Evolutionary conservation across 2,329 filamentous ascomycete genomes (phyloP).

Genomic region (Cytospora chrysosperma): DNA sequence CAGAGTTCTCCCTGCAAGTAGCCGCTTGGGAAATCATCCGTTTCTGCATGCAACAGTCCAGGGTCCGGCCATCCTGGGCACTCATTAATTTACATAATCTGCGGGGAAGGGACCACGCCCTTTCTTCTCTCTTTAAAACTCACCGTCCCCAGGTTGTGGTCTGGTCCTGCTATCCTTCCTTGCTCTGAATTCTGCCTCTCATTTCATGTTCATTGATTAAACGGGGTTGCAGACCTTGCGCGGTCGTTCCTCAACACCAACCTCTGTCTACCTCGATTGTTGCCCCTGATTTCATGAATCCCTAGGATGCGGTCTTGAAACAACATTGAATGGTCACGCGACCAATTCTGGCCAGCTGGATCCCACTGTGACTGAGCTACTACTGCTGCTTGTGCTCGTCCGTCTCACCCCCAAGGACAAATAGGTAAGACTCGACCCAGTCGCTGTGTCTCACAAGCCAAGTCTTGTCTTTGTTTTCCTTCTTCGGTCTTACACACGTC

Average conservation of each 20-base stretch:
- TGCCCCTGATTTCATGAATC: not conserved
- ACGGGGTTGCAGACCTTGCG: too few species aligned
- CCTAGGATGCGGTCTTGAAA: too few species aligned
- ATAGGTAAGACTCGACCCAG: not conserved
- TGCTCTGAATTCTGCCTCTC: too few species aligned
- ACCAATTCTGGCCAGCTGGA: not conserved
- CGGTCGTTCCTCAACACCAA: too few species aligned
- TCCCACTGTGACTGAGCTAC: not conserved
- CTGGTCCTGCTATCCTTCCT: not conserved
- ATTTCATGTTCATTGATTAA: not conserved
- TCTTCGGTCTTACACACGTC: not conserved
- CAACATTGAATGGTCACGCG: not conserved
- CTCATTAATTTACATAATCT: not conserved
- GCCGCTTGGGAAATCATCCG: not conserved
- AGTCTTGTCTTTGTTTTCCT: not conserved
- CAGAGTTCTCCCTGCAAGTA: not conserved
- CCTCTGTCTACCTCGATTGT: not conserved
- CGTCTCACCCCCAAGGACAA: not conserved
- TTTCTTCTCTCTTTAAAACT: not conserved
- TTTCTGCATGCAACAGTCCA: not conserved
- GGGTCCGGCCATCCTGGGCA: not conserved
- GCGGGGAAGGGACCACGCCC: not conserved
- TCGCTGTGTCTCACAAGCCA: not conserved
- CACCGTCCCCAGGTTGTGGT: not conserved
- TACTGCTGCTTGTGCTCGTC: not conserved